A percentile compares a stretch with the other conserved stretches of the same genome.
phyloP scores from a whole-genome alignment of 2,329 filamentous ascomycete genomes.

The Lasiodiplodia theobromae region DNA sequence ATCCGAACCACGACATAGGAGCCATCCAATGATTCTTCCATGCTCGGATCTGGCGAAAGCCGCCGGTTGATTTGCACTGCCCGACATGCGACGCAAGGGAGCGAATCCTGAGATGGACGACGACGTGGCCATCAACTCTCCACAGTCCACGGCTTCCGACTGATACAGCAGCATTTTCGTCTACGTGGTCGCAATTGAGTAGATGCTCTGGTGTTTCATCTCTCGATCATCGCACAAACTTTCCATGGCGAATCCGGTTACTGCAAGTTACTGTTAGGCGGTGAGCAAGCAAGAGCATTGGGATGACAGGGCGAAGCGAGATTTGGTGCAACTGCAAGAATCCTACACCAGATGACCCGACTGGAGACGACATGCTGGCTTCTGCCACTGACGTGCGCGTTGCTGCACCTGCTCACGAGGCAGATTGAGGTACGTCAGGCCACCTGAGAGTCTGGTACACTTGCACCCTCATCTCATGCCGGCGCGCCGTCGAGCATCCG shows the following conservation, averaged over 20 bases:
- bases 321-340: slow-evolving; percentile 13
- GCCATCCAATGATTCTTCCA: not conserved
- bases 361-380: not conserved
- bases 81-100: slow-evolving; percentile 13
- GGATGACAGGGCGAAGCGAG: slow-evolving; percentile 7
- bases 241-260: not conserved
- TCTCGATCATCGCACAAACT: not conserved
- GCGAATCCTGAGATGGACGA: not conserved
- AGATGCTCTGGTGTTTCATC: too few relatives aligned
- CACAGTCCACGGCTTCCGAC: too few relatives aligned
- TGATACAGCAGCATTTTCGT: not conserved
- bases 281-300: slow-evolving; percentile 2
- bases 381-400: slow-evolving; percentile 4
- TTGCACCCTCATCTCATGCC: not conserved
- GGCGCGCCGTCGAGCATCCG: not conserved
- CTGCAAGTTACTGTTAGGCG: not conserved
- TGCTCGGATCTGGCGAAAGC: not conserved
- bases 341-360: not conserved
- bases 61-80: not conserved
- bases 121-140: not conserved
- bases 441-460: not conserved
- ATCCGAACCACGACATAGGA: not conserved
- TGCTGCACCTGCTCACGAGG: not conserved
- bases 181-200: not conserved
- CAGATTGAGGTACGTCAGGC: not conserved